Conservation (phyloP, 148 eudicot species). For the Camellia sinensis region DNA sequence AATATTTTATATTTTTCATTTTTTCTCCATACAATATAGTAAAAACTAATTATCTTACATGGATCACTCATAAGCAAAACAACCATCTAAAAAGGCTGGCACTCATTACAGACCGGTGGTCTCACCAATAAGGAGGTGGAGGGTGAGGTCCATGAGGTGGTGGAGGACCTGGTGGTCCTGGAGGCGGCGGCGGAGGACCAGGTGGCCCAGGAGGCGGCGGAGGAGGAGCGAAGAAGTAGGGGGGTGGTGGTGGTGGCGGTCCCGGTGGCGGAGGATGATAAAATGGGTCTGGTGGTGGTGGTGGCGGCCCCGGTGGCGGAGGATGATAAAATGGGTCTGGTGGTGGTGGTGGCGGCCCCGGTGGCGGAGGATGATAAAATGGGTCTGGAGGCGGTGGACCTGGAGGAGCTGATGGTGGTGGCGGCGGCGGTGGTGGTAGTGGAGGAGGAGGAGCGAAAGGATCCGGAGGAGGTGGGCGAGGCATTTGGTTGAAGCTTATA, state of each 20-base stretch:
- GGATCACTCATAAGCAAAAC: background rate
- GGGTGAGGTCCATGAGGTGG: slow-evolving; percentile 13
- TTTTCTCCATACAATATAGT: too few relatives aligned
- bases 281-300: too few relatives aligned
- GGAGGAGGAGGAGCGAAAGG: background rate
- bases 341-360: too few relatives aligned
- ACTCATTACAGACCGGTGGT: background rate
- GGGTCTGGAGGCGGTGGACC: slow-evolving; percentile 16
- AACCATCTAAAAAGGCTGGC: too few relatives aligned
- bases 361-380: too few relatives aligned
- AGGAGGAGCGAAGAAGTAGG: background rate
- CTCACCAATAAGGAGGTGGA: slow-evolving; percentile 6
- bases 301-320: too few relatives aligned
- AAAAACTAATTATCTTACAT: too few relatives aligned
- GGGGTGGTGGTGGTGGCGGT: slow-evolving; percentile 14
- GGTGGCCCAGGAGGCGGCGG: slow-evolving; percentile 22
- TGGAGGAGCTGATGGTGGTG: background rate
- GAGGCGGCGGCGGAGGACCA: slow-evolving; percentile 9
- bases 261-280: slow-evolving; percentile 16
- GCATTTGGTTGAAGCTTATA: background rate
- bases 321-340: too few relatives aligned
- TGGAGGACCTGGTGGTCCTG: slow-evolving; percentile 4
- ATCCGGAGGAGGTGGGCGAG: slow-evolving; percentile 8
- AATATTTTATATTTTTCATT: too few relatives aligned
- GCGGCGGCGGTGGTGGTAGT: background rate